These are phyloP conservation scores for Cynara cardunculus DNA, from an alignment of 129 eudicot genomes.

Conservation along the genomic window DNA sequence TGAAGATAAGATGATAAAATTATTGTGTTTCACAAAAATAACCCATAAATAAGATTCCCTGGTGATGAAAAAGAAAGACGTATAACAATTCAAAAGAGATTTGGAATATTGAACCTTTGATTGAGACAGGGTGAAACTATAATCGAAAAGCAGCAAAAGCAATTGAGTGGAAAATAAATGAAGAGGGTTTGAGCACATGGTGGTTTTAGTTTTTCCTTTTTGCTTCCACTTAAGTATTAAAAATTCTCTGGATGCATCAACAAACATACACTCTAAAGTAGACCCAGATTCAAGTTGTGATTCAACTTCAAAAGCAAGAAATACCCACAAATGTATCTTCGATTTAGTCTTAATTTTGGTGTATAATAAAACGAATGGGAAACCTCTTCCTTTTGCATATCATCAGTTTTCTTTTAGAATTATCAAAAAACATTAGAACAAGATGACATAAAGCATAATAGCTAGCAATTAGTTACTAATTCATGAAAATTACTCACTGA, in stretches of 20 bases:
- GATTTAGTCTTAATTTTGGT: no score
- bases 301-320: no score
- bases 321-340: no score
- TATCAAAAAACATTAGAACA: background rate
- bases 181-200: slow-evolving; percentile 26
- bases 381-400: no score
- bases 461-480: background rate
- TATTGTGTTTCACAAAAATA: slow-evolving; percentile 12
- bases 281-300: no score
- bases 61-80: slow-evolving; percentile 13
- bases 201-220: no score
- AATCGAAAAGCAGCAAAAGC: slow-evolving; percentile 6
- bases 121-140: slow-evolving; percentile 12
- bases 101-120: slow-evolving; percentile 25
- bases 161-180: background rate
- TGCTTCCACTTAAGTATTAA: no score
- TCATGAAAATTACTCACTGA: slow-evolving; percentile 9
- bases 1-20: slow-evolving; percentile 22
- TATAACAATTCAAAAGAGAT: slow-evolving; percentile 7
- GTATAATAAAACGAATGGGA: no score
- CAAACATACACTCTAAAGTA: no score
- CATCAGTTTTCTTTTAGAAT: background rate
- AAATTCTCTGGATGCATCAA: no score
- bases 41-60: slow-evolving; percentile 21
- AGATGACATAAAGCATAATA: background rate